Base-by-base conservation (phyloP, 192 early-diverging fungal genomes). In the Thamnidium elegans region DNA sequence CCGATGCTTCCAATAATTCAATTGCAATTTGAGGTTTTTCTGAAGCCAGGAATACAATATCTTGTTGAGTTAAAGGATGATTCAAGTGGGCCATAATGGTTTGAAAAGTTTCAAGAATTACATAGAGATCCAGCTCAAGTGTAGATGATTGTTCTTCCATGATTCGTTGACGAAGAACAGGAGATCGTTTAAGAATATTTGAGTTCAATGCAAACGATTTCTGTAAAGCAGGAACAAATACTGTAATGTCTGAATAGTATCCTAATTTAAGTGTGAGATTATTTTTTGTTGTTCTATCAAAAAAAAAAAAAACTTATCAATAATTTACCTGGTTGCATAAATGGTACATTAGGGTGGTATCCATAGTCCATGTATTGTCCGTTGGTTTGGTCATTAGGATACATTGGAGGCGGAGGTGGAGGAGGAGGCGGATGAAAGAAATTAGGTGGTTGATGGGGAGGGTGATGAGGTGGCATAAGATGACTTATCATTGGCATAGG, bases 161-260 rank as follows among this genome's bases (percentile, higher is more conserved):
- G 1, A 69, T 34, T 7, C 58, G 67, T n/a, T 51, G 61, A 32
- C 30, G 44, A 17, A 70, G 47, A 7, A 39, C 45, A 11, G 68
- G 68, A 20, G 68, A 70, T 19, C 68, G 68, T 3, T 61, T 63
- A 13, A 70, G 53, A 4, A 64, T 47, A 32, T 47, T 30, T 9
- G 61, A 64, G 32, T 63, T 62, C 11, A 70, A 39, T 10, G 68
- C 45, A 58, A 39, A 70, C 11, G 45, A 43, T 39, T 70, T 70
- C 13, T 36, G 23, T 2, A 69, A 21, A 20, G 58, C 23, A 13
- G 62, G 68, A 36, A 70, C 44, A 32, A 44, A 44, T 13, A 70
- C 26, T 15, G 44, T 54, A 13, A 70, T 64, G 51, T 70, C 68
- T 13, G 68, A 63, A 50, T 62, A 64, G 13, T 58, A 31, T 43